Base-by-base conservation (phyloP, 805 yeast species). In the Nakazawaea molendinolei region DNA sequence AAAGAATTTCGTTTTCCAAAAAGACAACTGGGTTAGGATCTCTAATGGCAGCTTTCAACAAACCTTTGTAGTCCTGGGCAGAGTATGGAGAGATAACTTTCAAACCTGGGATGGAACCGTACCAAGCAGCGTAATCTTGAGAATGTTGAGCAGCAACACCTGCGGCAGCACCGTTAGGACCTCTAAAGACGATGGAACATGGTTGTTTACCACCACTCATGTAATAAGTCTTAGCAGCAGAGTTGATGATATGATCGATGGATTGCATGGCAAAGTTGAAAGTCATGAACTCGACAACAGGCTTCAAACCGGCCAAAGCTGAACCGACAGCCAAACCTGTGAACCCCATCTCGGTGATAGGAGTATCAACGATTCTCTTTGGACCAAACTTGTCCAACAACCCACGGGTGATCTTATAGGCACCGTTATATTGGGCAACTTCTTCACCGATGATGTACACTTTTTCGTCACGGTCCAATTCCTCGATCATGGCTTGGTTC, bases 61-160 rank as follows among this genome's bases (percentile, higher is more conserved):
- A 73, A 57, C 98, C 99, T 69, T 85, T 86, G 61, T 86, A 83
- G 65, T 92, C 99, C 67, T 84, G 96, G 34, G 97, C 83, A 37
- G 92, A 78, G 70, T 79, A 92, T 37, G 99, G 99, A 31, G 95
- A 86, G 34, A 92, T 67, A 28, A 92, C 99, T 72, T 92, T 92
- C 61, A 92, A 74, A 61, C 99, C 99, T 43, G 99, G 99, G 52
- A 92, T 87, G 35, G 94, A 71, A 48, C 96, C 97, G 67, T 92
- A 92, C 98, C 98, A 92, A 37, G 96, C 87, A 39, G 95, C 74
- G 63, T 78, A 92, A 68, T 87, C 95, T 69, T 92, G 99, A 19
- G 98, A 92, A 69, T 92, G 99, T 69, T 92, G 99, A 41, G 99
- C 99, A 52, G 77, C 99, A 51, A 92, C 98, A 76, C 97, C 97